Base-by-base conservation (phyloP, 2,329 filamentous ascomycete species). In the Graphilbum ipis-grandicollis region DNA sequence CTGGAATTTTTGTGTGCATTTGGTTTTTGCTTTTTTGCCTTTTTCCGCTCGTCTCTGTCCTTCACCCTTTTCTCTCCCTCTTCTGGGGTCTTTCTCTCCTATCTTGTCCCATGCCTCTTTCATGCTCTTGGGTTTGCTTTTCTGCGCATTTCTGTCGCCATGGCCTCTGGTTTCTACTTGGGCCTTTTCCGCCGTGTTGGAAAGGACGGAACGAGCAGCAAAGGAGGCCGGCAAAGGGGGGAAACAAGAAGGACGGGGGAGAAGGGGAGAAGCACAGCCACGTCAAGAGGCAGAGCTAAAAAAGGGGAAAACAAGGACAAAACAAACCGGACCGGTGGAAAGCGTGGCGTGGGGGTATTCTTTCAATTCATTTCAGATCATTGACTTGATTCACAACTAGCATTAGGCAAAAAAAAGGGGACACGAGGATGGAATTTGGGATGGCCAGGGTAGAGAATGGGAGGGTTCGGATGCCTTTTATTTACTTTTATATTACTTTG, bases 331-430 rank as follows among this genome's bases (percentile, higher is more conserved):
- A 34, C 31, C 31, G 39, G 39, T 26, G 36, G 35, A 39, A 29
- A 43, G 43, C 40, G 43, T 34, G 40, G 43, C 41, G 43, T 37
- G 38, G 39, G 39, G 38, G 33, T 33, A 29, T 35, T 34, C 35
- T 23, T 38, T 35, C 34, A 6, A 33, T 43, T 35, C 41, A 44
- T 39, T 43, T 39, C 21, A 34, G 25, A 30, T 23, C 26, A 34
- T 19, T 17, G 19, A 17, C 29, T 35, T n/a, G n/a, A n/a, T 22
- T 15, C 21, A 36, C 14, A 19, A 13, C 33, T 33, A 30, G 35
- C 35, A 37, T 26, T 17, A 21, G 37, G 28, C 23, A 14, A 9
- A 18, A 19, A 26, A 19, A 19, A 30, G 14, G 26, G 15, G 23
- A 10, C 28, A 12, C 12, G 19, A 31, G 12, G 36, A 25, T 33